Conservation (phyloP, 371 early-diverging fungal genomes). For the Thermomucor indicae-seudaticae region DNA sequence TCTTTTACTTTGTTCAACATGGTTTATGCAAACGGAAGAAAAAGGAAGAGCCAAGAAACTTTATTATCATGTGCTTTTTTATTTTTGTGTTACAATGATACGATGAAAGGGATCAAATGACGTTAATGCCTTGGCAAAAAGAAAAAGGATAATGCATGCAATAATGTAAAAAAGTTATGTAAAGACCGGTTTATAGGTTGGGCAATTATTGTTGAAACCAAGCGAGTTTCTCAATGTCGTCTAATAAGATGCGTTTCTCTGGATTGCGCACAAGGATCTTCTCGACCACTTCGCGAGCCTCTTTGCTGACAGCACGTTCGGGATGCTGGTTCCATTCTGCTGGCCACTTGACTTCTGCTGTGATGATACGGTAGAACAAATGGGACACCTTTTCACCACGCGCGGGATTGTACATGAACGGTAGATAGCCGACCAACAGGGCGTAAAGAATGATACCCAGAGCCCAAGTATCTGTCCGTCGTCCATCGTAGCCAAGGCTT, state of each 20-base stretch:
- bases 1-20: conserved; percentile 30
- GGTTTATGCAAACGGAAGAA: too few relatives aligned
- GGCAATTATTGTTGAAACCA: conserved; percentile 17
- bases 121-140: too few relatives aligned
- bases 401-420: conserved; percentile 45
- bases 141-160: neutral
- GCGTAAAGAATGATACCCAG: conserved; percentile 71
- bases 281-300: conserved; percentile 37
- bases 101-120: too few relatives aligned
- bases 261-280: conserved; percentile 33
- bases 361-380: conserved; percentile 44
- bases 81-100: too few relatives aligned
- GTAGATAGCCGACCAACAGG: conserved; percentile 50
- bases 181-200: neutral
- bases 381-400: conserved; percentile 40
- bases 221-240: conserved; percentile 27
- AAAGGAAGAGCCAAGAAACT: too few relatives aligned
- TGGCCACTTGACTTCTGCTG: conserved; percentile 44
- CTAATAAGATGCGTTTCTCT: conserved; percentile 26
- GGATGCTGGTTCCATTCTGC: conserved; percentile 13
- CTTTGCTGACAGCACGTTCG: conserved; percentile 7
- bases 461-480: conserved; percentile 69
- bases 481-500: conserved; percentile 60
- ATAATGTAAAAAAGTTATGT: neutral
- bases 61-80: too few relatives aligned